These are phyloP conservation scores for Saccharomyces hybrid DNA, from an alignment of 1,139 yeast species.

Conservation along the genomic window DNA sequence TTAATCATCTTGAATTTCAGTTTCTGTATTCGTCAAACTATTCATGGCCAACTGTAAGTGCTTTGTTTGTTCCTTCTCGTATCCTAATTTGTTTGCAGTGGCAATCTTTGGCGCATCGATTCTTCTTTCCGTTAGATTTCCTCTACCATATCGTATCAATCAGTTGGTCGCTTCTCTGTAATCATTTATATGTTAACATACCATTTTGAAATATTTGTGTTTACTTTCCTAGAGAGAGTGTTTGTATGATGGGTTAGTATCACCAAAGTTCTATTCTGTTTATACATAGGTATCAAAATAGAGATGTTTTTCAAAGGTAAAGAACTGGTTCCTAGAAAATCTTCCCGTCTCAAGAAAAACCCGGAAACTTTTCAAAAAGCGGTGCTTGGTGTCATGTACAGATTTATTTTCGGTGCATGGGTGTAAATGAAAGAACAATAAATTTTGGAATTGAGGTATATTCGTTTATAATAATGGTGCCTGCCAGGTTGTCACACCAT, in stretches of 20 bases:
- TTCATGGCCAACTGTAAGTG: not conserved
- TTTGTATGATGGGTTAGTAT: not conserved
- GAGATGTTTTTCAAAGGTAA: not conserved
- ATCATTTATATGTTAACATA: not conserved
- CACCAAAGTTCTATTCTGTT: not conserved
- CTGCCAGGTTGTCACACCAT: too few relatives aligned
- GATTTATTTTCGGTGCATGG: not conserved
- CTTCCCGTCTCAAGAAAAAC: not conserved
- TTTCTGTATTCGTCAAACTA: not conserved
- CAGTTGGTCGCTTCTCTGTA: not conserved
- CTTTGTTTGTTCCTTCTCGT: not conserved
- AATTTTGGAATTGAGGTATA: not conserved
- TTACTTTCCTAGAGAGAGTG: not conserved
- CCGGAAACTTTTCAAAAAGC: not conserved
- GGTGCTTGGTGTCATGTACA: not conserved
- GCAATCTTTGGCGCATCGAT: conserved; percentile 41
- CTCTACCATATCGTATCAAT: not conserved
- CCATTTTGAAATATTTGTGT: not conserved
- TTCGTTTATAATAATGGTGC: not conserved
- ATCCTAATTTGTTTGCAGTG: not conserved
- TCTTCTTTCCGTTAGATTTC: not conserved
- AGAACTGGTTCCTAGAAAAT: not conserved
- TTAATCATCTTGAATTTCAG: not conserved
- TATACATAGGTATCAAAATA: not conserved
- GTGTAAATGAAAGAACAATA: not conserved